These are phyloP conservation scores for Fusarium austroafricanum DNA, from an alignment of 2,329 filamentous ascomycete genomes.

Conservation along the genomic window DNA sequence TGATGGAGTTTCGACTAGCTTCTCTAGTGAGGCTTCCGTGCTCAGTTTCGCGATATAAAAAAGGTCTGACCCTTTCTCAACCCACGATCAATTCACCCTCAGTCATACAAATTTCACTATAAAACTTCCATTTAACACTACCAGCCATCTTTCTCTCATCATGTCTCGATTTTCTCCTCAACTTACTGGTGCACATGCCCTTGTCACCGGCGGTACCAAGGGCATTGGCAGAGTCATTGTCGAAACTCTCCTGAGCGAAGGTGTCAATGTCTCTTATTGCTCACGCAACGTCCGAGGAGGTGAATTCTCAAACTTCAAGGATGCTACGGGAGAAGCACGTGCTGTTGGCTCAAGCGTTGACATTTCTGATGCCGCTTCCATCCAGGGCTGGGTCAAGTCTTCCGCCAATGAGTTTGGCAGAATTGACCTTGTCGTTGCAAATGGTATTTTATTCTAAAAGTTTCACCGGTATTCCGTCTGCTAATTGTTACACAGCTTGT, in stretches of 20 bases:
- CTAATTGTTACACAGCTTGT: conserved; percentile 7
- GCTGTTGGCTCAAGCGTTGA: conserved; percentile 41
- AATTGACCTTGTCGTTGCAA: conserved; percentile 15
- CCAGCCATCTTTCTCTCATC: too few species aligned
- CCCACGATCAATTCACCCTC: background rate
- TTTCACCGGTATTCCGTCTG: rapidly evolving
- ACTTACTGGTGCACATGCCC: conserved; percentile 4
- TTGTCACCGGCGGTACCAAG: conserved; percentile 33
- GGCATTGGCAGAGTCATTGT: conserved; percentile 43
- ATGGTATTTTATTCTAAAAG: background rate
- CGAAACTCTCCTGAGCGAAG: conserved; percentile 37
- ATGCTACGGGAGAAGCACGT: conserved; percentile 9
- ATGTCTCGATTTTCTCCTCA: conserved; percentile 20
- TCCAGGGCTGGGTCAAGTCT: conserved; percentile 4
- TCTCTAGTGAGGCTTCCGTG: rapidly evolving
- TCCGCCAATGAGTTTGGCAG: conserved; percentile 10
- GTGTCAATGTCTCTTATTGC: conserved; percentile 46
- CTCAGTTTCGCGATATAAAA: background rate
- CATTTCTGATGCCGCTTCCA: conserved; percentile 25
- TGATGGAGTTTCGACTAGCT: rapidly evolving
- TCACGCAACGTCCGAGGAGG: conserved; percentile 33
- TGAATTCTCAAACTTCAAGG: conserved; percentile 37
- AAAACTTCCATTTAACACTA: background rate
- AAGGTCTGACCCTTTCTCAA: background rate
- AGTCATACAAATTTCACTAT: background rate